Conservation (phyloP, 73 alveolate species). For the Symbiodinium pilosum region DNA sequence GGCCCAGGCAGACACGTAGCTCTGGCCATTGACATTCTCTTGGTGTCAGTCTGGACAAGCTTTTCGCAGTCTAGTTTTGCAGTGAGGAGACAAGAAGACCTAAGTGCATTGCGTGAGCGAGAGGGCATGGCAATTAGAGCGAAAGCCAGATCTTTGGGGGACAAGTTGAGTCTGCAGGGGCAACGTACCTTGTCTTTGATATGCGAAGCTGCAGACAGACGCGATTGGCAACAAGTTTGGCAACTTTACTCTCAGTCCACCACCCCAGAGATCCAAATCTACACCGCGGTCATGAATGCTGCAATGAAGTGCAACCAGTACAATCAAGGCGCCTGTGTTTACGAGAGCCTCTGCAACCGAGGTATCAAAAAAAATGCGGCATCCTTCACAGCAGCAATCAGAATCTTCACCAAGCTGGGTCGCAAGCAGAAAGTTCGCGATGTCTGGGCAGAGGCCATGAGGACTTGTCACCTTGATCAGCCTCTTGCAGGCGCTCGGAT, state of each 20-base stretch:
- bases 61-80: too few relatives aligned
- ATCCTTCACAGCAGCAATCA: neutral
- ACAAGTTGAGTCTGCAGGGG: neutral
- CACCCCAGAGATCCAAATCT: neutral
- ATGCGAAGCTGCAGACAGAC: neutral
- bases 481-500: constrained; percentile 16
- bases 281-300: neutral
- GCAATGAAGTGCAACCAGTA: neutral
- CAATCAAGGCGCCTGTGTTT: neutral
- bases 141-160: neutral
- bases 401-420: neutral
- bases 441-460: constrained; percentile 16
- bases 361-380: neutral
- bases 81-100: too few relatives aligned
- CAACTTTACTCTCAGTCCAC: neutral
- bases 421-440: neutral
- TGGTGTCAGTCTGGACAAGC: too few relatives aligned
- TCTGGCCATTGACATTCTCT: too few relatives aligned
- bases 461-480: neutral
- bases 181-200: neutral
- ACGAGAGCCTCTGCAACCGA: neutral
- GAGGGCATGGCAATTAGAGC: too few relatives aligned
- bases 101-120: too few relatives aligned
- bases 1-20: too few relatives aligned
- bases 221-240: neutral